Percentiles rank a stretch among this genome's conserved stretches.
phyloP scores from a whole-genome alignment of 1,139 yeast genomes.

The Dujonia santamariae region DNA sequence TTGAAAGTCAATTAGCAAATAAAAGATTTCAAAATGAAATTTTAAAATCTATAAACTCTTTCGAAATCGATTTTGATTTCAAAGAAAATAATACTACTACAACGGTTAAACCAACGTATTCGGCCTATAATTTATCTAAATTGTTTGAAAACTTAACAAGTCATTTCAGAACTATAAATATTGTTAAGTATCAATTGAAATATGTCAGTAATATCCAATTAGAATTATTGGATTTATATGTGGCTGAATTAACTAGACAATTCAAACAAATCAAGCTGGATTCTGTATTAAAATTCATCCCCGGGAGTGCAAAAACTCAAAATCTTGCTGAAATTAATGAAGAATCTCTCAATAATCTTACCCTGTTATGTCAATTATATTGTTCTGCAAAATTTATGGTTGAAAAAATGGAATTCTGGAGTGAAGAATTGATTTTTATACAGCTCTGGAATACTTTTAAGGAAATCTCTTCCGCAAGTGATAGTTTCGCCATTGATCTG shows the following conservation, averaged over 20 bases:
- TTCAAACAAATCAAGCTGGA: constrained; percentile 39
- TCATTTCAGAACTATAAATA: constrained; percentile 54
- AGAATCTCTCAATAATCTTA: constrained; percentile 45
- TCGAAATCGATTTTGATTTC: constrained; percentile 60
- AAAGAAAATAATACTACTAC: constrained; percentile 20
- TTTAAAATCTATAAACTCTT: constrained; percentile 49
- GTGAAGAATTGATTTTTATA: constrained; percentile 59
- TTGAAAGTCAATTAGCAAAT: constrained; percentile 58
- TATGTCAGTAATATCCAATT: constrained; percentile 72
- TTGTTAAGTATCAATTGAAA: constrained; percentile 63
- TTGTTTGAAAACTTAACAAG: constrained; percentile 66
- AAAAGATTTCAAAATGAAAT: constrained; percentile 57
- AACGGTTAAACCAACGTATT: constrained; percentile 57
- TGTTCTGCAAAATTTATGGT: constrained; percentile 58
- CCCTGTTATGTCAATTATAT: constrained; percentile 54
- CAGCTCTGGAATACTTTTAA: constrained; percentile 56
- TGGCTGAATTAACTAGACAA: constrained; percentile 45
- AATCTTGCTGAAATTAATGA: constrained; percentile 32
- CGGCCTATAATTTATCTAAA: constrained; percentile 60
- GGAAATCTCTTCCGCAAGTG: constrained; percentile 17
- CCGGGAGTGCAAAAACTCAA: constrained; percentile 32
- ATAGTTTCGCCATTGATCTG: constrained; percentile 18
- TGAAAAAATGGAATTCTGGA: constrained; percentile 58
- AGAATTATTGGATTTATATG: constrained; percentile 58
- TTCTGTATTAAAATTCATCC: constrained; percentile 35